A percentile compares a stretch with the other conserved stretches of the same genome.
These are phyloP conservation scores for Yarrowia alimentaria DNA, from an alignment of 805 yeast genomes.

Conservation along the genomic window DNA sequence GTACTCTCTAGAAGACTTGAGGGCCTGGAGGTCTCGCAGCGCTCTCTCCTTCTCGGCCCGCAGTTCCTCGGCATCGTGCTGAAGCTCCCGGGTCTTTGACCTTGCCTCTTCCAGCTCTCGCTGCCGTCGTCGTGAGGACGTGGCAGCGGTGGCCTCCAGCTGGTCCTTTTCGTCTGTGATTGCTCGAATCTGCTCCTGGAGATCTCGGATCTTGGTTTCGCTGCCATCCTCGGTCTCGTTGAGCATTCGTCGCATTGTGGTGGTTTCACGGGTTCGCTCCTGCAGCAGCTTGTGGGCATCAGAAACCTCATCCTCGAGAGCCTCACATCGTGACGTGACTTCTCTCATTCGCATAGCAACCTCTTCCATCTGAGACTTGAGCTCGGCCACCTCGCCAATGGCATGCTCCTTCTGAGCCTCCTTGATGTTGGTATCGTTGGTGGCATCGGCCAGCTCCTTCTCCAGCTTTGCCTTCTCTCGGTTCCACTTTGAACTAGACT, in stretches of 20 bases:
- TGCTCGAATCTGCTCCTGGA: slow-evolving; percentile 51
- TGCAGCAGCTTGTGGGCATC: slow-evolving; percentile 71
- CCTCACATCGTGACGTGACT: slow-evolving; percentile 55
- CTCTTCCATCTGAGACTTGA: slow-evolving; percentile 39
- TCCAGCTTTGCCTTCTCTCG: slow-evolving; percentile 11
- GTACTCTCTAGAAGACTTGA: slow-evolving; percentile 33
- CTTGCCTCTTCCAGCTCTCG: slow-evolving; percentile 66
- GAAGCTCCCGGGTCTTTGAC: slow-evolving; percentile 46
- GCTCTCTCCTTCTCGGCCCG: slow-evolving; percentile 42
- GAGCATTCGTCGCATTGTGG: slow-evolving; percentile 65
- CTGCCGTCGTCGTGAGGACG: slow-evolving; percentile 52
- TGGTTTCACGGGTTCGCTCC: slow-evolving; percentile 77
- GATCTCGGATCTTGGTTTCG: slow-evolving; percentile 52
- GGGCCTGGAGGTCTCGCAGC: slow-evolving; percentile 31
- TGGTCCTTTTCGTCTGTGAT: slow-evolving; percentile 60
- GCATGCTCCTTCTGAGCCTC: slow-evolving; percentile 17
- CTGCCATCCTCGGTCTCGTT: slow-evolving; percentile 65
- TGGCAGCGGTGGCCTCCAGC: slow-evolving; percentile 53
- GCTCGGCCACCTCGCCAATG: slow-evolving; percentile 16
- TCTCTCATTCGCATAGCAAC: slow-evolving; percentile 62
- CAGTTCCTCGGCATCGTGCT: slow-evolving; percentile 38
- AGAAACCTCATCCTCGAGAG: slow-evolving; percentile 75
- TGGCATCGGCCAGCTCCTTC: slow-evolving; percentile 10
- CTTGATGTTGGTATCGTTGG: slow-evolving; percentile 14
- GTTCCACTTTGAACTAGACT: slow-evolving; percentile 9